phyloP scores from a whole-genome alignment of 768 basidiomycete genomes.

The Chlorophyllum brunneum region DNA sequence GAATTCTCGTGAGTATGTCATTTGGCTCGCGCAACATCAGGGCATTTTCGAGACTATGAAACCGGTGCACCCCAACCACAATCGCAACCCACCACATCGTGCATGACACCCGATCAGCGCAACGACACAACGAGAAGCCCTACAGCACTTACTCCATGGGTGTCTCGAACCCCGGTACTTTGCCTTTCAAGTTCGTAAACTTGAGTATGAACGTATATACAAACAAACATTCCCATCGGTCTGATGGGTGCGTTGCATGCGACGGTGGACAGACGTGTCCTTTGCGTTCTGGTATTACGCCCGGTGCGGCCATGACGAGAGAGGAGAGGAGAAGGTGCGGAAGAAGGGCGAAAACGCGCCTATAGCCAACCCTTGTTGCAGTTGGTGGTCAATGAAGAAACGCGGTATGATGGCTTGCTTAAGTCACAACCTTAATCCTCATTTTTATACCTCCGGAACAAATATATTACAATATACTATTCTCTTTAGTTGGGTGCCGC shows the following conservation, averaged over 20 bases:
- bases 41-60: constrained; percentile 71
- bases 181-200: constrained; percentile 71
- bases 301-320: constrained; percentile 34
- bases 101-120: constrained; percentile 8
- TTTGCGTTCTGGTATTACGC: constrained; percentile 27
- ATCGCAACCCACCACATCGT: constrained; percentile 3
- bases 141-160: constrained; percentile 72
- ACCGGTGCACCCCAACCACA: constrained; percentile 25
- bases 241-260: constrained; percentile 66
- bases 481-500: not conserved
- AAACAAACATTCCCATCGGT: constrained; percentile 86
- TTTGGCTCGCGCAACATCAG: constrained; percentile 70
- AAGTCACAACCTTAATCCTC: constrained; percentile 35
- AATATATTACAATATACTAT: constrained; percentile 46
- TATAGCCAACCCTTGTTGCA: constrained; percentile 8
- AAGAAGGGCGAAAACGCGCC: constrained; percentile 11
- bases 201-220: constrained; percentile 83
- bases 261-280: constrained; percentile 56
- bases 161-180: constrained; percentile 75
- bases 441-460: constrained; percentile 39
- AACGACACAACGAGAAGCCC: constrained; percentile 13
- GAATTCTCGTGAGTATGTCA: constrained; percentile 66
- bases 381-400: constrained; percentile 25
- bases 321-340: constrained; percentile 24
- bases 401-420: constrained; percentile 28